These are phyloP conservation scores for Nitzschia sp. DNA, from an alignment of 108 stramenopile genomes.

Conservation along the genomic window DNA sequence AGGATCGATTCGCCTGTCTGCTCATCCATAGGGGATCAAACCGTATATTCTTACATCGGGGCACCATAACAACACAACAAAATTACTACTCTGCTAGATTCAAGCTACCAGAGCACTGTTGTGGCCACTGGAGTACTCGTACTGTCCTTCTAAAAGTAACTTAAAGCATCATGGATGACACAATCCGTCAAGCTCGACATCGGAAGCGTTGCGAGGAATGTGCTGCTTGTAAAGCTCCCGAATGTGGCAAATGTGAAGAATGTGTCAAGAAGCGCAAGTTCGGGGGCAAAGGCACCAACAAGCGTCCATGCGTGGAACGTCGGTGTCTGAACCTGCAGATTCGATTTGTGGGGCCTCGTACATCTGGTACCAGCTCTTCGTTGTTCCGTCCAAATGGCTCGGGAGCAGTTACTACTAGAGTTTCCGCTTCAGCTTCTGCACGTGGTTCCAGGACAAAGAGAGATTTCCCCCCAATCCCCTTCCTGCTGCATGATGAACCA, in stretches of 20 bases:
- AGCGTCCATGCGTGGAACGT: constrained; percentile 21
- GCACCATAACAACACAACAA: background rate
- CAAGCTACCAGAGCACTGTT: no score
- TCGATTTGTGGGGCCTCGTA: background rate
- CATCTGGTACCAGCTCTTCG: background rate
- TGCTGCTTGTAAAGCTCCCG: constrained; percentile 30
- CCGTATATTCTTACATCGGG: no score
- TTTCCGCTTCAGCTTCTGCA: background rate
- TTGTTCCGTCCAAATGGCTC: background rate
- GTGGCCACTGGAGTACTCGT: no score
- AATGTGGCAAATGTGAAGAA: constrained; percentile 53
- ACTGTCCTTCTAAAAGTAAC: no score
- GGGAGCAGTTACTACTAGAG: background rate
- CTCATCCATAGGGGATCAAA: no score
- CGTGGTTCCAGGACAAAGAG: background rate
- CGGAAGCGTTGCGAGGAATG: constrained; percentile 41
- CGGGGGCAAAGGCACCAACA: constrained; percentile 45
- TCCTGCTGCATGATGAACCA: background rate
- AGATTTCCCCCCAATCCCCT: background rate
- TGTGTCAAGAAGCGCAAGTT: constrained; percentile 58
- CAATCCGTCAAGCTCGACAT: background rate
- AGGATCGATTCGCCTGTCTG: no score
- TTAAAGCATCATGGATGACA: no score
- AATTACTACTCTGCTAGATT: background rate
- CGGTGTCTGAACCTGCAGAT: constrained; percentile 21